A percentile compares a stretch with the other conserved stretches of the same genome.
phyloP scores from a whole-genome alignment of 257 asterid species.

The Nicotiana benthamiana region DNA sequence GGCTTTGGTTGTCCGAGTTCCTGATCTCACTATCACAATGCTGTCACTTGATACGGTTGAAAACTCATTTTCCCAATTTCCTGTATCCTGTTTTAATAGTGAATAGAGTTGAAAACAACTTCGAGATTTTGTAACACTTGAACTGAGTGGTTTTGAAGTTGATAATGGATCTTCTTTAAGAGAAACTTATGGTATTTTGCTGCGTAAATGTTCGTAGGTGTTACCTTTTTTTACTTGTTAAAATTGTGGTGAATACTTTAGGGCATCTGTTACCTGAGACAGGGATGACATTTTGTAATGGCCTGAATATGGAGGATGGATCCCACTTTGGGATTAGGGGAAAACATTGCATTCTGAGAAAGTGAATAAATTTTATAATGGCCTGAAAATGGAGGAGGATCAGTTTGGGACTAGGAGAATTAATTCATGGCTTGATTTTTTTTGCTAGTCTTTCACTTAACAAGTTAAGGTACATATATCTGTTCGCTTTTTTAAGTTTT shows the following conservation, averaged over 20 bases:
- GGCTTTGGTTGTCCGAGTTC: slow-evolving; percentile 89
- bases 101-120: slow-evolving; percentile 1
- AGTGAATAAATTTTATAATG: background rate
- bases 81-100: background rate
- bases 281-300: background rate
- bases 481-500: background rate
- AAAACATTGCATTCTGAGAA: background rate
- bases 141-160: background rate
- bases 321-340: background rate
- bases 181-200: background rate
- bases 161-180: background rate
- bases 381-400: background rate
- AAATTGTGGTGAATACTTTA: background rate
- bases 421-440: background rate
- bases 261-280: background rate
- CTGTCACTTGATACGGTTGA: background rate
- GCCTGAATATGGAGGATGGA: background rate
- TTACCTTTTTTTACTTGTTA: background rate
- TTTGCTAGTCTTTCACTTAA: background rate
- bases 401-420: background rate
- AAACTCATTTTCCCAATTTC: background rate
- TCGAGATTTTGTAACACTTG: background rate
- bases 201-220: background rate
- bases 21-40: slow-evolving; percentile 57
- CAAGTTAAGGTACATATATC: background rate